phyloP scores from a whole-genome alignment of 305 asterid species.

The Solanum chacoense region DNA sequence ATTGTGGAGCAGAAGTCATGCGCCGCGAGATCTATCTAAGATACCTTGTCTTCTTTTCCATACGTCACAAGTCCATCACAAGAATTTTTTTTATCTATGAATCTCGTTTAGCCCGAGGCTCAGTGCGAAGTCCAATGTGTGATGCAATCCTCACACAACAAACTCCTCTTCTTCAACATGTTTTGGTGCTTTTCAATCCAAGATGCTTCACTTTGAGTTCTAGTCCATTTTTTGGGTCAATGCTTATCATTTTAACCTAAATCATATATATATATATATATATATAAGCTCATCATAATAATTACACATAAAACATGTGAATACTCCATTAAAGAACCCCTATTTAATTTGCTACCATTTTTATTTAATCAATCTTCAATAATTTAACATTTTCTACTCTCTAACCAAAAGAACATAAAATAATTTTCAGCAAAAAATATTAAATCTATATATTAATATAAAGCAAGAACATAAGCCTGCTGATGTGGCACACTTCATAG shows the following conservation, averaged over 20 bases:
- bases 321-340: neutral
- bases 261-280: neutral
- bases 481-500: too few species aligned
- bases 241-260: neutral
- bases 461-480: too few species aligned
- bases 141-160: neutral
- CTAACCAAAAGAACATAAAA: neutral
- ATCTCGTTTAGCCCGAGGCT: neutral
- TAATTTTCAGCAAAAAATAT: neutral
- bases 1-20: neutral
- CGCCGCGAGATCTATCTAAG: neutral
- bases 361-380: neutral
- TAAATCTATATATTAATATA: neutral
- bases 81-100: neutral
- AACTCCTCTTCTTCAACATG: neutral
- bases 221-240: neutral
- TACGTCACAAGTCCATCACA: neutral
- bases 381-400: neutral
- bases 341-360: neutral
- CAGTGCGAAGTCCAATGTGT: neutral
- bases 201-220: neutral
- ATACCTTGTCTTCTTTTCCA: neutral
- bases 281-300: neutral
- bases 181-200: neutral
- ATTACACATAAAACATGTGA: neutral